Evolutionary conservation across 1,284 basidiomycete species (phyloP).

Genomic region (Exobasidium rhododendri): DNA sequence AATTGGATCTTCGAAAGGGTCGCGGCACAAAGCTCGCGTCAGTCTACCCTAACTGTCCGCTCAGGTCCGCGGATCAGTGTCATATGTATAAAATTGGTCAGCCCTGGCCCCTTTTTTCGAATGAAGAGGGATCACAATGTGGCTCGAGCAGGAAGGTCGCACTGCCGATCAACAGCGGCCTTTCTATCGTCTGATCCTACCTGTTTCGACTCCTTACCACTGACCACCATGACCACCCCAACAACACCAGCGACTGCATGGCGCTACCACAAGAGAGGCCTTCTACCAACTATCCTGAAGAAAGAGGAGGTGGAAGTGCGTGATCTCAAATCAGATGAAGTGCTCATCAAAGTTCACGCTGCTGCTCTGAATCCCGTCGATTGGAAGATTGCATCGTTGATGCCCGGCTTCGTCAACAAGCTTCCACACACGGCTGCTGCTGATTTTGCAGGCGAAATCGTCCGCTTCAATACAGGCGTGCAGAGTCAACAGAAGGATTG

Average conservation of each 20-base stretch:
- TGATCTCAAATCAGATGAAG: slow-evolving; percentile 12
- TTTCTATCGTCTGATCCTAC: too few species aligned
- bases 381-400: slow-evolving; percentile 13
- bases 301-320: slow-evolving; percentile 7
- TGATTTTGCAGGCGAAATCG: slow-evolving; percentile 17
- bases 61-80: too few species aligned
- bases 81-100: too few species aligned
- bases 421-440: slow-evolving; percentile 13
- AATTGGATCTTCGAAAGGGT: too few species aligned
- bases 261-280: neutral
- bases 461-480: neutral
- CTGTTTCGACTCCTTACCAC: too few species aligned
- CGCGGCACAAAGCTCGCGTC: too few species aligned
- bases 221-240: neutral
- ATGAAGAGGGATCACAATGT: too few species aligned
- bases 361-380: slow-evolving; percentile 21
- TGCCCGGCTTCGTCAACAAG: slow-evolving; percentile 15
- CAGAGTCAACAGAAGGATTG: neutral
- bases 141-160: too few species aligned
- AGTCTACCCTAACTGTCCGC: too few species aligned
- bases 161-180: too few species aligned
- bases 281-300: neutral
- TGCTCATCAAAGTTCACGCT: slow-evolving; percentile 15
- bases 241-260: slow-evolving; percentile 1
- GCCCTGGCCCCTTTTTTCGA: too few species aligned